Conservation (phyloP, 176 grass and related monocot species). For the Ananas comosus region DNA sequence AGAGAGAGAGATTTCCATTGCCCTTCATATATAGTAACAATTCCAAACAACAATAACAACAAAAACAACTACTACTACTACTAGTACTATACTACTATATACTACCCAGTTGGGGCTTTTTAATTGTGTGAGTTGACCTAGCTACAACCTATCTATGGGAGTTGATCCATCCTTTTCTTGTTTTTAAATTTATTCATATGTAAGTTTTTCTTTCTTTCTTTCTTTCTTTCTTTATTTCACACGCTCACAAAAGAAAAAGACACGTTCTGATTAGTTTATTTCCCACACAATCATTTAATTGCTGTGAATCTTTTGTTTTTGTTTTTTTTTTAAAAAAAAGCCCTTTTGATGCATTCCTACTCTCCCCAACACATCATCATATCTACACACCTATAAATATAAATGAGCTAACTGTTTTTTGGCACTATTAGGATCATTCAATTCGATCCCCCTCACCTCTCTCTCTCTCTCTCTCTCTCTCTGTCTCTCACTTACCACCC, state of each 20-base stretch:
- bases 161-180: constrained; percentile 32
- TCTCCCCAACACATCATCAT: constrained; percentile 3
- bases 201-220: constrained; percentile 20
- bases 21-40: constrained; percentile 54
- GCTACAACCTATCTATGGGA: constrained; percentile 17
- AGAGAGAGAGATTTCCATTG: constrained; percentile 49
- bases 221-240: constrained; percentile 26
- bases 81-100: constrained; percentile 42
- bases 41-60: constrained; percentile 2
- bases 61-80: constrained; percentile 38
- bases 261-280: constrained; percentile 11
- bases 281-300: constrained; percentile 22
- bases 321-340: constrained; percentile 20
- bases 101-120: constrained; percentile 5
- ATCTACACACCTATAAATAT: constrained; percentile 20
- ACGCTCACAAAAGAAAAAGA: constrained; percentile 3
- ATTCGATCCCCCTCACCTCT: no score
- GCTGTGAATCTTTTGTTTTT: background rate
- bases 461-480: constrained; percentile 15
- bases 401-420: constrained; percentile 28
- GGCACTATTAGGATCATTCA: constrained; percentile 15
- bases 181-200: constrained; percentile 11
- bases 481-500: constrained; percentile 13
- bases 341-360: constrained; percentile 9
- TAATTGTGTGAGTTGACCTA: constrained; percentile 28